Conservation (phyloP, 352 stramenopile genomes). For the Globisporangium mamillatum region DNA sequence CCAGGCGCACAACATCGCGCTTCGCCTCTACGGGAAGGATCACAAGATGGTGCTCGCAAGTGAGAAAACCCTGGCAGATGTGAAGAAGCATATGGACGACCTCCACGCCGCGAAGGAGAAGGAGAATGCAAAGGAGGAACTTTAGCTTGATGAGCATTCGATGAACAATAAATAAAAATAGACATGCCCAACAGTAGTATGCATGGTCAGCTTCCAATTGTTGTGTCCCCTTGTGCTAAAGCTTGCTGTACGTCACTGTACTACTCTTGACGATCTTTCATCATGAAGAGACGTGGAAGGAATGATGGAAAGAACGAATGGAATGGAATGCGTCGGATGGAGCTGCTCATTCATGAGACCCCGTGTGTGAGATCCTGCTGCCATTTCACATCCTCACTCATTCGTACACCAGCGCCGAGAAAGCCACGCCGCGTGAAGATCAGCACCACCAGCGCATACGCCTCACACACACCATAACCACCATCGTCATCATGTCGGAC, state of each 20-base stretch:
- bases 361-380: not conserved
- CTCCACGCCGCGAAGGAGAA: slow-evolving; percentile 16
- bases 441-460: not conserved
- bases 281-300: slow-evolving; percentile 18
- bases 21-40: slow-evolving; percentile 52
- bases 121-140: slow-evolving; percentile 13
- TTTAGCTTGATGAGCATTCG: not conserved
- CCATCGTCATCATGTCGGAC: slow-evolving; percentile 57
- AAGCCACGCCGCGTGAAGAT: not conserved
- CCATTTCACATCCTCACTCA: not conserved
- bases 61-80: slow-evolving; percentile 57
- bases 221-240: not conserved
- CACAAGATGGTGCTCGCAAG: slow-evolving; percentile 67
- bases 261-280: slow-evolving; percentile 12
- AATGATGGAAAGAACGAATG: slow-evolving; percentile 2
- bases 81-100: slow-evolving; percentile 54
- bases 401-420: not conserved
- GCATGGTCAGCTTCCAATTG: not conserved
- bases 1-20: slow-evolving; percentile 65
- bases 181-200: not conserved
- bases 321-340: not conserved
- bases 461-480: not conserved
- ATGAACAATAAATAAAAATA: not conserved
- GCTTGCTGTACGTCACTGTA: not conserved
- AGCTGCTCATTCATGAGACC: not conserved